Conservation (phyloP, 2,329 filamentous ascomycete species). For the Exophiala viscosa region DNA sequence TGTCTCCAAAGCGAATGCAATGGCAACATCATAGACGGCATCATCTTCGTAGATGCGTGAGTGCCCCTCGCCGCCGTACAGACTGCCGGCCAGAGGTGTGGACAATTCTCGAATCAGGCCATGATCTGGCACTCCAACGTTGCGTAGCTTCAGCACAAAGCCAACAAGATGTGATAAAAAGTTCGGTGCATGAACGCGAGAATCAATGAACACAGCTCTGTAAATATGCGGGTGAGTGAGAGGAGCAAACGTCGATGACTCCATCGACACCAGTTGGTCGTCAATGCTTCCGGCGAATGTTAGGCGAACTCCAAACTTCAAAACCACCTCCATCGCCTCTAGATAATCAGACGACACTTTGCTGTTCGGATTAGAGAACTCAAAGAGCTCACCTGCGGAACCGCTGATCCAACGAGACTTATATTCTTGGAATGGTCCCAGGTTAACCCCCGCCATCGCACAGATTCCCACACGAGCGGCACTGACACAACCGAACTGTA, state of each 20-base stretch:
- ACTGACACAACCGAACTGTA: constrained; percentile 76
- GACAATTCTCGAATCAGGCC: constrained; percentile 89
- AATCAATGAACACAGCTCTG: constrained; percentile 92
- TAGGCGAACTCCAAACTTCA: constrained; percentile 76
- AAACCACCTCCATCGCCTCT: constrained; percentile 66
- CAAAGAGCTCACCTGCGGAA: constrained; percentile 89
- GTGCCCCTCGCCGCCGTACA: constrained; percentile 91
- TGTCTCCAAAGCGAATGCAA: constrained; percentile 71
- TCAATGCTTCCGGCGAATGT: constrained; percentile 93
- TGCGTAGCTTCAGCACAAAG: constrained; percentile 89
- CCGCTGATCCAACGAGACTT: constrained; percentile 85
- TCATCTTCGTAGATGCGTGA: constrained; percentile 88
- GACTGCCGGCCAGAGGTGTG: constrained; percentile 78
- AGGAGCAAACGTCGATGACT: constrained; percentile 85
- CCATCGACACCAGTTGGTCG: constrained; percentile 90
- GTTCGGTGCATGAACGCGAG: constrained; percentile 83
- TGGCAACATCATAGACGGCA: constrained; percentile 74
- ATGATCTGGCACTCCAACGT: constrained; percentile 88
- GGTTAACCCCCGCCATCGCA: constrained; percentile 83
- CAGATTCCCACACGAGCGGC: constrained; percentile 78
- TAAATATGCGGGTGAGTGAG: constrained; percentile 90
- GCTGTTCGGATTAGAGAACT: constrained; percentile 80
- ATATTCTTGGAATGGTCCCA: constrained; percentile 90
- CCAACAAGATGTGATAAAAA: constrained; percentile 92
- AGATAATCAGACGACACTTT: constrained; percentile 79